These are phyloP conservation scores for Haematococcus sp. DNA, from an alignment of 139 green algal genomes.

Conservation along the genomic window DNA sequence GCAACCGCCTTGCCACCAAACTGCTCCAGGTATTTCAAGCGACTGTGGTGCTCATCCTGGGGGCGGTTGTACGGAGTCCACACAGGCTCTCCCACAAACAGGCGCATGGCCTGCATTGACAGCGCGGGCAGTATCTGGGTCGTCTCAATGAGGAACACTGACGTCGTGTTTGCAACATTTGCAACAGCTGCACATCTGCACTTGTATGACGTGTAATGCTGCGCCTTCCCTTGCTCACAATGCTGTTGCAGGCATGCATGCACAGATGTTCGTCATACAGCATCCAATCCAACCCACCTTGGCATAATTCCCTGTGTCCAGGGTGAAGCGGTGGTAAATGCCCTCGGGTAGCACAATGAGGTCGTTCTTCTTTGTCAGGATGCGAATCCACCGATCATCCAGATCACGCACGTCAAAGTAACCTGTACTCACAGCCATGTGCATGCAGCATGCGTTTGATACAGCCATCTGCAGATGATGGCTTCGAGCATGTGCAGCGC, in stretches of 20 bases:
- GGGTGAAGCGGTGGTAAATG: conserved; percentile 97
- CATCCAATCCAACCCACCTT: too few species aligned
- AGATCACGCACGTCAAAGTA: conserved; percentile 96
- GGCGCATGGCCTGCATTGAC: conserved; percentile 74
- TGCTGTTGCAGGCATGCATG: too few species aligned
- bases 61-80: conserved; percentile 91
- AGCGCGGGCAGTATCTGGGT: too few species aligned
- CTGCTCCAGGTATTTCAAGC: conserved; percentile 64
- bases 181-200: too few species aligned
- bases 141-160: conserved; percentile 5
- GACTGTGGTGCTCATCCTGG: conserved; percentile 58
- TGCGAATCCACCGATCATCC: conserved; percentile 90
- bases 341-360: conserved; percentile 92
- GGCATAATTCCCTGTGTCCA: conserved; percentile 85
- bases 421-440: conserved; percentile 43
- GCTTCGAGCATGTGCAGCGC: too few species aligned
- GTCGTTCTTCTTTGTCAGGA: conserved; percentile 72
- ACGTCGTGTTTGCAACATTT: too few species aligned
- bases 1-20: conserved; percentile 23
- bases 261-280: too few species aligned
- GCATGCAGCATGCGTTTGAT: too few species aligned
- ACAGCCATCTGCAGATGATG: too few species aligned
- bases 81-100: conserved; percentile 93
- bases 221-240: too few species aligned
- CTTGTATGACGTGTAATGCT: too few species aligned